phyloP scores from a whole-genome alignment of 2,329 filamentous ascomycete species.

The Penicillium sp. region DNA sequence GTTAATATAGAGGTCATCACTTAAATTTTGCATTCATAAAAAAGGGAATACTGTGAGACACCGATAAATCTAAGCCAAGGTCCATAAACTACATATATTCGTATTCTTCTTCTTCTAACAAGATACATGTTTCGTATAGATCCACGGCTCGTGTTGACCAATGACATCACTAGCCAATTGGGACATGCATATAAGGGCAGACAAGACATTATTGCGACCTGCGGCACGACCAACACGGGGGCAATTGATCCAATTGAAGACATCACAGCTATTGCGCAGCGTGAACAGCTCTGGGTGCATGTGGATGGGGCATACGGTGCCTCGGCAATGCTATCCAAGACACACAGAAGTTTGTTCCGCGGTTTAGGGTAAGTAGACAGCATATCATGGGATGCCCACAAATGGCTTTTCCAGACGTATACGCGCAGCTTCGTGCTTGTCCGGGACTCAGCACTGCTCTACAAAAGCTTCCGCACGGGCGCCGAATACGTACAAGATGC shows the following conservation, averaged over 20 bases:
- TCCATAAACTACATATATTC: no score
- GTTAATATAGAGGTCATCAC: background rate
- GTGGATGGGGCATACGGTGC: conserved; percentile 23
- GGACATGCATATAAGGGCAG: conserved; percentile 4
- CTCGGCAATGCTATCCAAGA: conserved; percentile 17
- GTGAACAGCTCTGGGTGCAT: conserved; percentile 21
- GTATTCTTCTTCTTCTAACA: no score
- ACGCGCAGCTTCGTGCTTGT: conserved; percentile 23
- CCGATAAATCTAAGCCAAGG: no score
- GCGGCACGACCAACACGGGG: conserved; percentile 19
- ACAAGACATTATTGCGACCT: conserved; percentile 17
- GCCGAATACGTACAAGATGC: conserved; percentile 12
- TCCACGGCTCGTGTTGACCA: no score
- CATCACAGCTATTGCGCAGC: conserved; percentile 12
- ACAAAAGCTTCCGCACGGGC: conserved; percentile 16
- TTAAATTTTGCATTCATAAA: no score
- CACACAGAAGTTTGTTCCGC: conserved; percentile 3
- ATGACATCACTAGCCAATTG: no score
- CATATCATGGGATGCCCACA: conserved; percentile 25
- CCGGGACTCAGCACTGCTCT: conserved; percentile 12
- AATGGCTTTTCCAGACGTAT: conserved; percentile 25
- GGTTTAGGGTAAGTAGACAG: conserved; percentile 19
- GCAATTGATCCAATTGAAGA: conserved; percentile 19
- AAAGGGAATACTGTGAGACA: no score
- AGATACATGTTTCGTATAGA: no score